Evolutionary conservation across 129 eudicot genomes (phyloP).

Genomic region (Mikania micrantha): DNA sequence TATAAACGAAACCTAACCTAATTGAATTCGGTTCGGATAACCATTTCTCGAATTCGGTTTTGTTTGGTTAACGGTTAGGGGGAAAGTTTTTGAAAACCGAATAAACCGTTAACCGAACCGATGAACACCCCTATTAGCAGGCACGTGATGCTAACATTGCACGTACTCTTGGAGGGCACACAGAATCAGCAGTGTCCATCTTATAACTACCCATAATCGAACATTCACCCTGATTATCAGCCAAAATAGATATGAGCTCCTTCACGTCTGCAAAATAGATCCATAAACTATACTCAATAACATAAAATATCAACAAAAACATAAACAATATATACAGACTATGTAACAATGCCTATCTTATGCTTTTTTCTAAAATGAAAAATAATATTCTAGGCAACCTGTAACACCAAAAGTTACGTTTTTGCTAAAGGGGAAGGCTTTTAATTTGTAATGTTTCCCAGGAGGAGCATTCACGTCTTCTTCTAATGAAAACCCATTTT

Average conservation of each 20-base stretch:
- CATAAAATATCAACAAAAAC: not conserved
- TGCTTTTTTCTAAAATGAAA: not conserved
- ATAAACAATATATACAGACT: not conserved
- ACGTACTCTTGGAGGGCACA: slow-evolving; percentile 95
- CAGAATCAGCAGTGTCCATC: slow-evolving; percentile 71
- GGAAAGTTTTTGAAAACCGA: no score
- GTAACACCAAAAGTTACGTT: slow-evolving; percentile 81
- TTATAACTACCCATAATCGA: slow-evolving; percentile 67
- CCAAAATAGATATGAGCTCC: slow-evolving; percentile 79
- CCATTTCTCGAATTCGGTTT: no score
- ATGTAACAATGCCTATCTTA: not conserved
- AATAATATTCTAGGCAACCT: slow-evolving; percentile 32
- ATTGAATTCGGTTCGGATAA: no score
- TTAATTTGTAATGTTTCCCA: slow-evolving; percentile 66
- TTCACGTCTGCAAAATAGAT: slow-evolving; percentile 55
- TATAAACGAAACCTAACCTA: no score
- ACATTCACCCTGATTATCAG: slow-evolving; percentile 92
- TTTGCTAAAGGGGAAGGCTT: slow-evolving; percentile 96
- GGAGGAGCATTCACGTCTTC: slow-evolving; percentile 74
- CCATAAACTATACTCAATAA: not conserved
- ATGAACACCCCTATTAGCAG: no score
- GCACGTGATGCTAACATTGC: slow-evolving; percentile 99
- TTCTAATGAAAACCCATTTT: slow-evolving; percentile 85
- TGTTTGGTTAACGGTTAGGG: no score
- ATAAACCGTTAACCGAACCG: no score